These are phyloP conservation scores for Canavalia ensiformis DNA, from an alignment of 306 rosid genomes.

Conservation along the genomic window DNA sequence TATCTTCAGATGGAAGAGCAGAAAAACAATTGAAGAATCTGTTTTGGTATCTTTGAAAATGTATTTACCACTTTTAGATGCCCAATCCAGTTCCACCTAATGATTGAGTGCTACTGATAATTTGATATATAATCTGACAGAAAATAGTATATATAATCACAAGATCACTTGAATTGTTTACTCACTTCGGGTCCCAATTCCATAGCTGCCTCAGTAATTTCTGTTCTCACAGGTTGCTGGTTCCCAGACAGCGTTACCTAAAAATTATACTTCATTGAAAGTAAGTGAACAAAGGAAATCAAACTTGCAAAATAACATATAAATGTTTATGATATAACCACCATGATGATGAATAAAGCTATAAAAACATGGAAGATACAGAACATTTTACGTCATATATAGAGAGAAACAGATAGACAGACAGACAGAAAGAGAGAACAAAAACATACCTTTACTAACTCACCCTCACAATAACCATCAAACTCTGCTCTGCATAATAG, in stretches of 20 bases:
- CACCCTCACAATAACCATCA: slow-evolving; percentile 96
- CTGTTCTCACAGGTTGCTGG: slow-evolving; percentile 84
- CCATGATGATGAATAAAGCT: slow-evolving; percentile 20
- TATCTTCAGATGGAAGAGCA: background rate
- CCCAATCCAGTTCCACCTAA: slow-evolving; percentile 9
- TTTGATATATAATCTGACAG: slow-evolving; percentile 4
- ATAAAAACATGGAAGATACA: slow-evolving; percentile 21
- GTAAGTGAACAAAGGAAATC: slow-evolving; percentile 35
- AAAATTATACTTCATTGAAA: slow-evolving; percentile 41
- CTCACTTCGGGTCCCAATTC: slow-evolving; percentile 85
- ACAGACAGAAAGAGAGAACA: slow-evolving; percentile 8
- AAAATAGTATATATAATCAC: slow-evolving; percentile 7
- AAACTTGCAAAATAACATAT: slow-evolving; percentile 30
- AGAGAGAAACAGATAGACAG: background rate
- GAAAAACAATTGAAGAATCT: slow-evolving; percentile 11
- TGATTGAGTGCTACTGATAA: background rate
- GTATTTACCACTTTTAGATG: background rate
- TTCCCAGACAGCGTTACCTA: slow-evolving; percentile 88
- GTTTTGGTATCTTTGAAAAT: slow-evolving; percentile 11
- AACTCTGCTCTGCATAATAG: slow-evolving; percentile 80
- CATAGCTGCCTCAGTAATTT: slow-evolving; percentile 87
- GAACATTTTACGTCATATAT: background rate
- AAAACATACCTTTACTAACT: slow-evolving; percentile 76
- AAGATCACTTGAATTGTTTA: slow-evolving; percentile 10
- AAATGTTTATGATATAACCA: background rate